These are phyloP conservation scores for Arthrobotrys pseudoclavata DNA, from an alignment of 2,329 filamentous ascomycete genomes.

Conservation along the genomic window DNA sequence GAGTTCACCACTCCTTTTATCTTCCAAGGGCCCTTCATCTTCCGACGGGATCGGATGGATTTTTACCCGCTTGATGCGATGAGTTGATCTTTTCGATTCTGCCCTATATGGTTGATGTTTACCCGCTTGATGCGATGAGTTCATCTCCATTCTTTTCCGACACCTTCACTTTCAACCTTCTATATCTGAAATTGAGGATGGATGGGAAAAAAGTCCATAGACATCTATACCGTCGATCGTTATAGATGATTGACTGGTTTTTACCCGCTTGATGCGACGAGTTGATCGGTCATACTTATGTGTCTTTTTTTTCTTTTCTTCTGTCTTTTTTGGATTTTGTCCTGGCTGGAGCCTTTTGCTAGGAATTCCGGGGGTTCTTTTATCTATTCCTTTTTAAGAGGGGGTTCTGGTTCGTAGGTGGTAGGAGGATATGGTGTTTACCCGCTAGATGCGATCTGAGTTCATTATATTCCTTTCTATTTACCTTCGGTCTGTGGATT, in stretches of 20 bases:
- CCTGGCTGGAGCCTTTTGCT: slow-evolving; percentile 12
- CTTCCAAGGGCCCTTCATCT: too few species aligned
- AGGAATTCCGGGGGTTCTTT: slow-evolving; percentile 22
- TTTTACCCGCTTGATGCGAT: slow-evolving; percentile 38
- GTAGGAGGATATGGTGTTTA: slow-evolving; percentile 14
- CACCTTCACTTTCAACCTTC: background rate
- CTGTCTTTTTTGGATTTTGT: background rate
- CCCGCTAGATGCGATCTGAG: slow-evolving; percentile 44
- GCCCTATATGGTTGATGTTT: slow-evolving; percentile 30
- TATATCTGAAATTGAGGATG: too few species aligned
- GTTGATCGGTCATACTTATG: slow-evolving; percentile 33
- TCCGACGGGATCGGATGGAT: background rate
- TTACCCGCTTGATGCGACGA: slow-evolving; percentile 48
- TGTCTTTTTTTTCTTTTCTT: background rate
- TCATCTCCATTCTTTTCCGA: slow-evolving; percentile 12
- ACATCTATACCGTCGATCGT: slow-evolving; percentile 7
- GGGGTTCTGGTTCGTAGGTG: background rate
- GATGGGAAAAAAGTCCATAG: background rate
- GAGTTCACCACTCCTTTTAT: slow-evolving; percentile 12
- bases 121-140: slow-evolving; percentile 46
- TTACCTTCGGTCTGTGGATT: background rate
- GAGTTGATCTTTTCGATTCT: slow-evolving; percentile 22
- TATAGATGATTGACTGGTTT: slow-evolving; percentile 31
- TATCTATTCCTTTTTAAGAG: background rate
- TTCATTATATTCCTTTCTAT: slow-evolving; percentile 16